Conservation (phyloP, 306 rosid species). For the Prunus mongolica region DNA sequence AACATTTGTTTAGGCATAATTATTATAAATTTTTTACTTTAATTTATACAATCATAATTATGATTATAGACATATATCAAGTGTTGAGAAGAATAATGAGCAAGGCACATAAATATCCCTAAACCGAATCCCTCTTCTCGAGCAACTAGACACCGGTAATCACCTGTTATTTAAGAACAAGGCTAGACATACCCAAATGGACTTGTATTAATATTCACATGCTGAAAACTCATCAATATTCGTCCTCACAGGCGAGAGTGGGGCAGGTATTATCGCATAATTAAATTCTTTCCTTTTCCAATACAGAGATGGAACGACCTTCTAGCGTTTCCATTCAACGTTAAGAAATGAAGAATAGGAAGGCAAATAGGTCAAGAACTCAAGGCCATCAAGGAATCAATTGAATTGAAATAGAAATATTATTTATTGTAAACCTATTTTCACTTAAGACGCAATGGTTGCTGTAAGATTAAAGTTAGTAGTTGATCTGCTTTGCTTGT, state of each 20-base stretch:
- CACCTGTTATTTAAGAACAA: too few relatives aligned
- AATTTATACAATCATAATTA: too few relatives aligned
- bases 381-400: not conserved
- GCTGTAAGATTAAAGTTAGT: not conserved
- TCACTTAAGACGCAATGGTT: not conserved
- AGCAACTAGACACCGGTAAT: too few relatives aligned
- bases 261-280: not conserved
- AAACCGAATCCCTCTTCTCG: too few relatives aligned
- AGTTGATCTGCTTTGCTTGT: not conserved
- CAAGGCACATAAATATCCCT: fast-evolving
- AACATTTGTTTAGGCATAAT: too few relatives aligned
- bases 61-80: too few relatives aligned
- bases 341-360: not conserved
- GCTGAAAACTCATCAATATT: not conserved
- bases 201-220: not conserved
- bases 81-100: fast-evolving
- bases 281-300: too few relatives aligned
- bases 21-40: too few relatives aligned
- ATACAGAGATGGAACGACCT: not conserved
- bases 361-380: not conserved
- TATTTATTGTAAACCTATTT: too few relatives aligned
- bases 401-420: not conserved
- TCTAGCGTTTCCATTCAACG: not conserved
- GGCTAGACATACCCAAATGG: too few relatives aligned
- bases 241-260: not conserved